Conservation (phyloP, 768 basidiomycete genomes). For the Trametes meyenii region DNA sequence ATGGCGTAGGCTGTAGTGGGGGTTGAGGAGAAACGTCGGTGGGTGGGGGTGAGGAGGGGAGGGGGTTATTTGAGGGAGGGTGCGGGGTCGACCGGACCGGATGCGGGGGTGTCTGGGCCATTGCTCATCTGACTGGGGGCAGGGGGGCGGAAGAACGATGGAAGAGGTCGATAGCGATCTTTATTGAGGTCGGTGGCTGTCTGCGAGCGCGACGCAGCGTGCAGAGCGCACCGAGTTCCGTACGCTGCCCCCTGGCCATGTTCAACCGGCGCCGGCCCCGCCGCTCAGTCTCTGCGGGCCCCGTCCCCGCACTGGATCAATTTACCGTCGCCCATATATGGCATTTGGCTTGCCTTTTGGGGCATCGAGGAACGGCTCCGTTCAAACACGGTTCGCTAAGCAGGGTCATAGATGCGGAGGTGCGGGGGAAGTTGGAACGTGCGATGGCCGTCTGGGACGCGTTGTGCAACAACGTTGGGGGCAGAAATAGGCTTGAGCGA, state of each 20-base stretch:
- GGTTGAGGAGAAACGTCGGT: constrained; percentile 13
- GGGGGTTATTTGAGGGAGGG: constrained; percentile 22
- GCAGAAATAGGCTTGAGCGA: too few species aligned
- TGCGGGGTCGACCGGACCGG: constrained; percentile 25
- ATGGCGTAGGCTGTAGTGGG: constrained; percentile 39
- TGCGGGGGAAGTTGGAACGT: too few species aligned
- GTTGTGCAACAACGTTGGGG: too few species aligned
- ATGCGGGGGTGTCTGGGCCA: constrained; percentile 21
- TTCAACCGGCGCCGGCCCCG: neutral
- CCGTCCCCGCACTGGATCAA: constrained; percentile 3
- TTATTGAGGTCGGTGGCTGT: neutral
- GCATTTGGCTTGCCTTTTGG: neutral
- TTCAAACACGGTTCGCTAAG: too few species aligned
- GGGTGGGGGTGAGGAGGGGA: neutral
- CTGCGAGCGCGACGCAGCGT: neutral
- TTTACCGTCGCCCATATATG: constrained; percentile 10
- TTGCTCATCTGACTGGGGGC: constrained; percentile 19
- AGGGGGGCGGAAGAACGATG: constrained; percentile 17
- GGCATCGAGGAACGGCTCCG: neutral
- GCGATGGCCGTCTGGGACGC: too few species aligned
- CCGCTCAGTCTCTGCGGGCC: neutral
- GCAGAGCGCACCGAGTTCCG: neutral
- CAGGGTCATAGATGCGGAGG: too few species aligned
- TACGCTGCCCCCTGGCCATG: neutral
- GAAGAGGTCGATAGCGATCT: constrained; percentile 21